Percentiles rank a stretch among this genome's conserved stretches.
phyloP scores from a whole-genome alignment of 495 filamentous ascomycete genomes.

The Cudoniella acicularis region DNA sequence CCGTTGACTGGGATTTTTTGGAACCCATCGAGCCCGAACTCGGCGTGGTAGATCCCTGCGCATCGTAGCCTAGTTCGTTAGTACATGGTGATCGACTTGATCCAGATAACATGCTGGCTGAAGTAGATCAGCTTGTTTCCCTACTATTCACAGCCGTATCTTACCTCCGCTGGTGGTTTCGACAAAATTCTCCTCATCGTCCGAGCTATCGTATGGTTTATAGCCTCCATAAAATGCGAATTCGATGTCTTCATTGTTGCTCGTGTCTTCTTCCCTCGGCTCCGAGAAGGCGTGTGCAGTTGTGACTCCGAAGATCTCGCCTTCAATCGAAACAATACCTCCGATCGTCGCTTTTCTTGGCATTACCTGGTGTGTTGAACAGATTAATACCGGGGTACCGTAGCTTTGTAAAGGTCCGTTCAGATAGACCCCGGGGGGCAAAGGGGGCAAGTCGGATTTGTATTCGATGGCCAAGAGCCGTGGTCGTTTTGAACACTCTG shows the following conservation, averaged over 20 bases:
- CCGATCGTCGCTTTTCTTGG: background rate
- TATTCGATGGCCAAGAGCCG: background rate
- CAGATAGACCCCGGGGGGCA: constrained; percentile 1
- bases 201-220: background rate
- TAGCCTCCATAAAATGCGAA: background rate
- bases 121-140: background rate
- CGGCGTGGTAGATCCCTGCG: background rate
- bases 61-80: background rate
- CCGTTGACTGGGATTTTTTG: background rate
- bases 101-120: background rate
- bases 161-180: background rate
- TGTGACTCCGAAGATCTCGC: background rate
- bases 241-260: background rate
- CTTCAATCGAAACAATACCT: background rate
- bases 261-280: background rate
- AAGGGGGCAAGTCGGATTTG: background rate
- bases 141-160: background rate
- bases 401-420: constrained; percentile 1
- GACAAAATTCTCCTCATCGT: background rate
- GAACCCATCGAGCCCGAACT: background rate
- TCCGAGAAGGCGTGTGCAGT: background rate
- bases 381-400: background rate
- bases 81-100: background rate
- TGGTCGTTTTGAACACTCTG: background rate
- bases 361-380: background rate